Base-by-base conservation (phyloP, 1,284 basidiomycete genomes). In the Puccinia hordei region DNA sequence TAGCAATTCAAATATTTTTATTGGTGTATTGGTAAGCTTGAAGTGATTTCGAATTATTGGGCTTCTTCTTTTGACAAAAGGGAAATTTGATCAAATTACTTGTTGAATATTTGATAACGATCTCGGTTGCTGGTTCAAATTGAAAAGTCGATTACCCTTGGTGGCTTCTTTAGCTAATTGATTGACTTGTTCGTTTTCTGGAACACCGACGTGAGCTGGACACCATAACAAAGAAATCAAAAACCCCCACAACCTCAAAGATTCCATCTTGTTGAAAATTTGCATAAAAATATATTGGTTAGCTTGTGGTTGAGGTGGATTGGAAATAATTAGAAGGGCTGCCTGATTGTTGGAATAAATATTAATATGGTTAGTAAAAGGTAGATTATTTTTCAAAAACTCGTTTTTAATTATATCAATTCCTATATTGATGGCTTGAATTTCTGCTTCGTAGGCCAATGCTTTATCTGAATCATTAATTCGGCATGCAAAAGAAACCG, bases 81-180 rank as follows among this genome's bases (percentile, higher is more conserved):
- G 35, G 30, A 65, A 65, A 2, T 15, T 65, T 2, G 30, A 38
- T 4, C 15, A 5, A 38, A 38, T 10, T 4, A 57, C 13, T 57
- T 57, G 55, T 57, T 57, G 55, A 38, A 65, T 19, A 38, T 65
- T 65, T 35, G n/a, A n/a, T n/a, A n/a, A n/a, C n/a, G n/a, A n/a
- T n/a, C n/a, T n/a, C n/a, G n/a, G n/a, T n/a, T n/a, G n/a, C n/a
- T n/a, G n/a, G n/a, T n/a, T n/a, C n/a, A n/a, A n/a, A n/a, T n/a
- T n/a, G n/a, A n/a, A n/a, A n/a, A n/a, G n/a, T n/a, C n/a, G n/a
- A n/a, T n/a, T n/a, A n/a, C n/a, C n/a, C n/a, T n/a, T n/a, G n/a
- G n/a, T n/a, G n/a, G n/a, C n/a, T n/a, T n/a, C n/a, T n/a, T n/a
- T n/a, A n/a, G n/a, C n/a, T n/a, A n/a, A n/a, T n/a, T n/a, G n/a